Evolutionary conservation across 176 grass and related monocot genomes (phyloP), one percentile per base, ranked within the genome.

Genomic region (Themeda triandra): DNA sequence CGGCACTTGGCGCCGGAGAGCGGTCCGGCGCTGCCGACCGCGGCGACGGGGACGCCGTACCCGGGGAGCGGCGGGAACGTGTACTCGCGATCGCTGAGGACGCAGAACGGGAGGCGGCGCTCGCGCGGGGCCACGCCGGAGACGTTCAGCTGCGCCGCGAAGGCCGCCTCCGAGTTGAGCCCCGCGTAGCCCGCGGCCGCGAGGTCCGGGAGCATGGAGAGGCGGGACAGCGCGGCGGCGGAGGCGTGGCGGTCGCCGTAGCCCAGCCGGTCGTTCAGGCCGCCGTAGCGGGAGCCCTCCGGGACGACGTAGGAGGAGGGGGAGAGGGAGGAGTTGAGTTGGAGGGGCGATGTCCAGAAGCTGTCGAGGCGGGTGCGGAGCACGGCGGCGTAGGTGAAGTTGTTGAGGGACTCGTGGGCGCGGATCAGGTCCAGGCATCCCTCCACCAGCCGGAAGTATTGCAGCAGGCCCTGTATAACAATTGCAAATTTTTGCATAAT

Each of bases 1-100:
- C 95, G 78, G 72, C 95, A 98, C 87, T 98, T 98, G 78, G 95
- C 85, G 13, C 95, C 95, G 41, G 92, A 95, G 39, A 95, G 87
- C 29, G 90, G 90, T 4, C 92, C 92, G 17, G 44, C 63, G 87
- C 95, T 95, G 11, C 36, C 79, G 11, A 98, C 64, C 13, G 95
- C 79, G 25, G 92, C 87, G 48, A 95, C 95, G 10, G 95, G 90
- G 28, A 98, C 92, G 68, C 85, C 92, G 64, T 82, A 91, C 15
- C 42, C 66, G 0, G 5, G 1, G 0, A 1, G 4, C 2, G 90
- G 92, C 12, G 95, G 92, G 87, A 84, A 98, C 13, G 2, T 5
- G 73, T 98, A 98, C 53, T 27, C n/a, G 15, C 91, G 91, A 74
- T 95, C 89, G 80, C 87, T 90, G 12, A 98, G 63, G 15, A 93